Evolutionary conservation across 208 protist genomes (phyloP).

Genomic region (Borovskyia barvae): DNA sequence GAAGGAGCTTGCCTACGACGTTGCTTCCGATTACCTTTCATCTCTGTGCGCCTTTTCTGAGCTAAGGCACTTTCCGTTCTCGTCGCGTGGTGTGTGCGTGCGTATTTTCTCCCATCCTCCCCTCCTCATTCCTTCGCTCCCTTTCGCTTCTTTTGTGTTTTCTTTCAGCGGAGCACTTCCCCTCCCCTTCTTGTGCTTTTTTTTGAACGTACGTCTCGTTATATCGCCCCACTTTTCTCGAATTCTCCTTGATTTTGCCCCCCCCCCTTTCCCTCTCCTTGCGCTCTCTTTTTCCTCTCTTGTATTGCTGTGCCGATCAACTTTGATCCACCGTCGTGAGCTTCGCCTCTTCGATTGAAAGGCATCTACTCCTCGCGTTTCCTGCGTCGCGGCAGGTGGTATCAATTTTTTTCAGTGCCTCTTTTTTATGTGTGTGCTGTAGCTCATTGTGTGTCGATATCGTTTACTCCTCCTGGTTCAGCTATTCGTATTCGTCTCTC

Average conservation of each 20-base stretch:
- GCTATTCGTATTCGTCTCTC: neutral
- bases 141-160: too few relatives aligned
- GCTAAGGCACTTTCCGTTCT: too few relatives aligned
- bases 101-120: neutral
- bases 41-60: neutral
- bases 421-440: too few relatives aligned
- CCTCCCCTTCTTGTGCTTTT: neutral
- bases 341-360: too few relatives aligned
- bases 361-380: too few relatives aligned
- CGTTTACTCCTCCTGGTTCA: too few relatives aligned
- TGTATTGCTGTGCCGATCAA: neutral
- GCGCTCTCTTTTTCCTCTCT: neutral
- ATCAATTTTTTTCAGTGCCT: too few relatives aligned
- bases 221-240: neutral
- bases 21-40: conserved; percentile 1
- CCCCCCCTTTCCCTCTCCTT: too few relatives aligned
- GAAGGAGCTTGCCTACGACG: too few relatives aligned
- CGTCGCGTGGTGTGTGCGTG: neutral
- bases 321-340: neutral
- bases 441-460: too few relatives aligned
- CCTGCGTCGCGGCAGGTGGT: too few relatives aligned
- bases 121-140: neutral
- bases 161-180: too few relatives aligned
- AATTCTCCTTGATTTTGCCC: neutral
- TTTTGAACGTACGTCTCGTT: neutral